Percentiles rank a stretch among this genome's conserved stretches.
Conservation (phyloP, 495 filamentous ascomycete genomes). For the Penicillium pulvis region DNA sequence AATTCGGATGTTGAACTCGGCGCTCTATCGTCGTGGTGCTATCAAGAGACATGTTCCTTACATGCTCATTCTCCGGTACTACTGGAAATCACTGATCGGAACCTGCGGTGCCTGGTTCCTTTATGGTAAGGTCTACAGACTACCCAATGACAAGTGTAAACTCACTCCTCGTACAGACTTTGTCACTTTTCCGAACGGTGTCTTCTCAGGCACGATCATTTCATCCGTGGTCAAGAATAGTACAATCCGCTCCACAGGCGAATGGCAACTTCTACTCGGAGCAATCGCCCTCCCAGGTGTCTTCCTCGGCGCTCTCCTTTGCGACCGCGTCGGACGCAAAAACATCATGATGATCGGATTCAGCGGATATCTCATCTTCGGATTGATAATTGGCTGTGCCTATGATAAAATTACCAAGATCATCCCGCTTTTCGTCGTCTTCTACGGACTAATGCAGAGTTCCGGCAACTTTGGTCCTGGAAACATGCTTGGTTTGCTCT, state of each 20-base stretch:
- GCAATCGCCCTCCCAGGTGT: conserved; percentile 50
- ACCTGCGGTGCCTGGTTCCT: conserved; percentile 55
- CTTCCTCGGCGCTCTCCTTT: conserved; percentile 51
- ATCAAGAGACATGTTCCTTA: conserved; percentile 52
- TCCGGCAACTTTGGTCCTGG: conserved; percentile 56
- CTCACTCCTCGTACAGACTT: conserved; percentile 22
- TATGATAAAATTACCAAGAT: conserved; percentile 52
- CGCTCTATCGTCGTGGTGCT: conserved; percentile 50
- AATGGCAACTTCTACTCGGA: conserved; percentile 54
- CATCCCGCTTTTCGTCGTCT: conserved; percentile 53
- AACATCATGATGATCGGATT: conserved; percentile 58
- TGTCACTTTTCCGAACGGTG: conserved; percentile 50
- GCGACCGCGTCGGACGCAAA: conserved; percentile 49
- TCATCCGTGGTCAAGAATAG: conserved; percentile 40
- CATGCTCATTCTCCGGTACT: conserved; percentile 43
- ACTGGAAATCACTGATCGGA: conserved; percentile 52
- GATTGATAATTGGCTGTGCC: conserved; percentile 52
- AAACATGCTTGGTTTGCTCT: conserved; percentile 52
- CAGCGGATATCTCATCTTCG: conserved; percentile 52
- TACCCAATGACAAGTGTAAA: not conserved
- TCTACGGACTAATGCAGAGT: conserved; percentile 55
- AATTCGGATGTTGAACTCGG: conserved; percentile 53
- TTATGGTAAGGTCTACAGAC: conserved; percentile 36
- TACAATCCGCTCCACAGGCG: conserved; percentile 39
- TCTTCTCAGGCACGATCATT: conserved; percentile 54